Percentiles rank a stretch among this genome's conserved stretches.
Evolutionary conservation across 1,139 yeast species (phyloP).

Genomic region (Magnusiomyces tetraspermus): DNA sequence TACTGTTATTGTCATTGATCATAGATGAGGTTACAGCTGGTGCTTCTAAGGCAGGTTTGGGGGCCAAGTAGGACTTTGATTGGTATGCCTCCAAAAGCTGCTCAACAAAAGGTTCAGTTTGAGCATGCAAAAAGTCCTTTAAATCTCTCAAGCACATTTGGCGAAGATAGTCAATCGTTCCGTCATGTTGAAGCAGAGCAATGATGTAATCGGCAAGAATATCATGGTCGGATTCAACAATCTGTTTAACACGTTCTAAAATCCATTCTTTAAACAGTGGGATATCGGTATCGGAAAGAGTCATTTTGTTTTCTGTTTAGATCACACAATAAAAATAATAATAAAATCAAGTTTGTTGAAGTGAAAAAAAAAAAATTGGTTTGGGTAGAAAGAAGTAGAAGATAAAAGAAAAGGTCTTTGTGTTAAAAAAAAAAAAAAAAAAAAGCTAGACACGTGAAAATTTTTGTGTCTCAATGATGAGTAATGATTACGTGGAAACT

Average conservation of each 20-base stretch:
- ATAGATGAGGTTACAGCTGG: slow-evolving; percentile 6
- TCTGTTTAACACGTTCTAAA: slow-evolving; percentile 26
- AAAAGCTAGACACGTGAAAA: no score
- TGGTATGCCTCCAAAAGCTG: slow-evolving; percentile 19
- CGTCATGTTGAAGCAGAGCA: slow-evolving; percentile 36
- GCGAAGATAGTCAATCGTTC: slow-evolving; percentile 28
- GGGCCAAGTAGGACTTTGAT: slow-evolving; percentile 10
- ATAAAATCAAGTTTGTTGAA: not conserved
- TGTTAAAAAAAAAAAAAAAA: no score
- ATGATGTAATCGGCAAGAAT: slow-evolving; percentile 39
- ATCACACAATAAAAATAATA: not conserved
- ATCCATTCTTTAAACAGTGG: slow-evolving; percentile 35
- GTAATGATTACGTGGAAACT: no score
- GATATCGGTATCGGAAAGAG: slow-evolving; percentile 11
- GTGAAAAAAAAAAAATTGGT: no score
- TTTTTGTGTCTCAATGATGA: no score
- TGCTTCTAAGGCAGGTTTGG: not conserved
- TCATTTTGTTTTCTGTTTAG: slow-evolving; percentile 4
- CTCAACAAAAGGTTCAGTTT: slow-evolving; percentile 23
- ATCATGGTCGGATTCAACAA: slow-evolving; percentile 34
- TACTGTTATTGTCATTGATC: slow-evolving; percentile 16
- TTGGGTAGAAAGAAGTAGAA: no score
- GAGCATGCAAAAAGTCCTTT: slow-evolving; percentile 30
- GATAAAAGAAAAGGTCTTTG: no score
- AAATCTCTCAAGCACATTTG: slow-evolving; percentile 32